A percentile compares a stretch with the other conserved stretches of the same genome.
Evolutionary conservation across 2,329 filamentous ascomycete species (phyloP).

Genomic region (Cladophialophora exuberans): DNA sequence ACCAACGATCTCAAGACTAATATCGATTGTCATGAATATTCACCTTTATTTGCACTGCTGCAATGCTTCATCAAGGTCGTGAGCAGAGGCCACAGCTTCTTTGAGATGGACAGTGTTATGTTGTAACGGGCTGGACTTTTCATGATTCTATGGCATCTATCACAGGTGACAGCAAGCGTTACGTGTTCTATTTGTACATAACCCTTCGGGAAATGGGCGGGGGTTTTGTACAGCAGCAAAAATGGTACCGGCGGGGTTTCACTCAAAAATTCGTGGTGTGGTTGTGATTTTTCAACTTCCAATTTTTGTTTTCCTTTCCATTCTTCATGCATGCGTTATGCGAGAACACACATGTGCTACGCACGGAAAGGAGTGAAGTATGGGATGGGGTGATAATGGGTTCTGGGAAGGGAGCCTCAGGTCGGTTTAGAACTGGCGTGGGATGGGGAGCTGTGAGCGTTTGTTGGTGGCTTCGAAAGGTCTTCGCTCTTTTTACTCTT

Average conservation of each 20-base stretch:
- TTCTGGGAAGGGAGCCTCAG: too few relatives aligned
- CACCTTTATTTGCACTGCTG: constrained; percentile 5
- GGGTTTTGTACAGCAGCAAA: constrained; percentile 30
- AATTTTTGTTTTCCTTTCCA: constrained; percentile 2
- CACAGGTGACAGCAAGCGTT: constrained; percentile 2
- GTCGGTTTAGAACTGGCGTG: too few relatives aligned
- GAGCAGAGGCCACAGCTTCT: constrained; percentile 1
- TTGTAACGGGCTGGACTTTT: constrained; percentile 22
- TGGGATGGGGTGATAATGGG: neutral
- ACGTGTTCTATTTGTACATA: constrained; percentile 28
- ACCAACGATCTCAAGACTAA: constrained; percentile 6
- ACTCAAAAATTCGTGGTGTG: constrained; percentile 10
- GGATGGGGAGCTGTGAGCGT: too few relatives aligned
- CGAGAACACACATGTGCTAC: constrained; percentile 24
- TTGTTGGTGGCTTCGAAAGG: too few relatives aligned
- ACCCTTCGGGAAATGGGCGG: constrained; percentile 9
- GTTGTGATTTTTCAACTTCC: constrained; percentile 12
- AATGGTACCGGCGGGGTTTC: constrained; percentile 13
- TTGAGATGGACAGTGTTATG: constrained; percentile 1
- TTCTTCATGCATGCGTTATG: constrained; percentile 25
- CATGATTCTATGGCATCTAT: constrained; percentile 6
- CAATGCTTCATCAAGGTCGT: neutral
- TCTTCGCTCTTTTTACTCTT: too few relatives aligned
- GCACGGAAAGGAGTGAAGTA: constrained; percentile 9
- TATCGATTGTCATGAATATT: constrained; percentile 19